Evolutionary conservation across 495 filamentous ascomycete genomes (phyloP).

Genomic region (Penicillium silybi): DNA sequence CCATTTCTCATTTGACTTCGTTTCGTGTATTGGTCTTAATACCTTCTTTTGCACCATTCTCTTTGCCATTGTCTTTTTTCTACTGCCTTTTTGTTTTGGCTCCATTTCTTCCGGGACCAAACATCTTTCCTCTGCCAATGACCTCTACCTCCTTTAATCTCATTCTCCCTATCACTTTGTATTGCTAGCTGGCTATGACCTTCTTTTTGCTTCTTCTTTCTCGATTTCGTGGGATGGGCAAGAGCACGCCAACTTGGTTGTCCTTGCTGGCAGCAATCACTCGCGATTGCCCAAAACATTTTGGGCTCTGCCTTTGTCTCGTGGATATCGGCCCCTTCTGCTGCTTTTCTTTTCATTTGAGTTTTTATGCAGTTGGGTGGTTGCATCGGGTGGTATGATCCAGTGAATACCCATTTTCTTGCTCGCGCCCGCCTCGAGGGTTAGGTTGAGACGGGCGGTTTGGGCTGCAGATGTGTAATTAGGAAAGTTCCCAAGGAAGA

Average conservation of each 20-base stretch:
- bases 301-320: constrained; percentile 1
- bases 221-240: constrained; percentile 8
- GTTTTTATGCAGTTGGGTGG: constrained; percentile 10
- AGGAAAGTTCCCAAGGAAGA: constrained; percentile 15
- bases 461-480: constrained; percentile 24
- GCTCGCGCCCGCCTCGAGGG: constrained; percentile 9
- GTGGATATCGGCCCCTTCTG: not conserved
- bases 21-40: constrained; percentile 35
- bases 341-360: constrained; percentile 14
- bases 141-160: constrained; percentile 26
- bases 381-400: constrained; percentile 22
- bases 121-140: constrained; percentile 13
- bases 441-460: constrained; percentile 11
- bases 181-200: constrained; percentile 46
- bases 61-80: constrained; percentile 24
- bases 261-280: not conserved
- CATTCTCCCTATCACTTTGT: constrained; percentile 34
- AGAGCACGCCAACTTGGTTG: constrained; percentile 3
- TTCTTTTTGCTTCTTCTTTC: constrained; percentile 20
- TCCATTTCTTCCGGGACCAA: not conserved
- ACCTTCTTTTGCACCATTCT: constrained; percentile 23
- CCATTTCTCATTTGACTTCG: constrained; percentile 21
- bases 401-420: constrained; percentile 16
- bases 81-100: constrained; percentile 2
- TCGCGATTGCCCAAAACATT: not conserved